These are phyloP conservation scores for Dactylellina parvicollis DNA, from an alignment of 2,329 filamentous ascomycete species.

Conservation along the genomic window DNA sequence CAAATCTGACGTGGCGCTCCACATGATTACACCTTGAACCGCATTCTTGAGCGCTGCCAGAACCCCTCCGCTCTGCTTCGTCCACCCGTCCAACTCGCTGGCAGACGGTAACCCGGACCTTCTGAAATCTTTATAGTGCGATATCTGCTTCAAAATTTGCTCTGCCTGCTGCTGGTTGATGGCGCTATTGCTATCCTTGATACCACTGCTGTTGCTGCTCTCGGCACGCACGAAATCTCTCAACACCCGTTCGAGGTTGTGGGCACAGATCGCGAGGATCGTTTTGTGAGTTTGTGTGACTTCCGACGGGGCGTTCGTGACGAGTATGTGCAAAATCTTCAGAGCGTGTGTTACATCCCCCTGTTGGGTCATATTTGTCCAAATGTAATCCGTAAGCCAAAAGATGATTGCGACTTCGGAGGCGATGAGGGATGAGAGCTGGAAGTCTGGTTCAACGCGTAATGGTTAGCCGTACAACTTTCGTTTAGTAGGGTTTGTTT, in stretches of 20 bases:
- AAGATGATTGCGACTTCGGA: constrained; percentile 77
- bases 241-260: constrained; percentile 56
- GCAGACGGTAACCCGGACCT: constrained; percentile 72
- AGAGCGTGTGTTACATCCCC: constrained; percentile 75
- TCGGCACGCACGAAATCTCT: constrained; percentile 54
- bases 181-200: constrained; percentile 65
- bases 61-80: constrained; percentile 67
- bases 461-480: constrained; percentile 10
- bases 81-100: constrained; percentile 76
- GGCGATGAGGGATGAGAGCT: constrained; percentile 82
- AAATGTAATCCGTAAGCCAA: constrained; percentile 76
- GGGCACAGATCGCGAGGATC: constrained; percentile 57
- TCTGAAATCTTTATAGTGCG: constrained; percentile 68
- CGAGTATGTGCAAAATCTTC: constrained; percentile 73
- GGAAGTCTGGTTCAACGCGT: constrained; percentile 67
- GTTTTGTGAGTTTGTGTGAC: constrained; percentile 64
- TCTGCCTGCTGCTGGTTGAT: constrained; percentile 75
- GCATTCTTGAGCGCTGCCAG: constrained; percentile 69
- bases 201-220: constrained; percentile 1
- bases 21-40: constrained; percentile 72
- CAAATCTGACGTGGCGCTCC: constrained; percentile 70
- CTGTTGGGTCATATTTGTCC: constrained; percentile 68
- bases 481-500: constrained; percentile 18
- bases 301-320: constrained; percentile 77
- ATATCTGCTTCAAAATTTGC: constrained; percentile 73